Base-by-base conservation (phyloP, 1,284 basidiomycete species). In the Marasmius tenuissimus region DNA sequence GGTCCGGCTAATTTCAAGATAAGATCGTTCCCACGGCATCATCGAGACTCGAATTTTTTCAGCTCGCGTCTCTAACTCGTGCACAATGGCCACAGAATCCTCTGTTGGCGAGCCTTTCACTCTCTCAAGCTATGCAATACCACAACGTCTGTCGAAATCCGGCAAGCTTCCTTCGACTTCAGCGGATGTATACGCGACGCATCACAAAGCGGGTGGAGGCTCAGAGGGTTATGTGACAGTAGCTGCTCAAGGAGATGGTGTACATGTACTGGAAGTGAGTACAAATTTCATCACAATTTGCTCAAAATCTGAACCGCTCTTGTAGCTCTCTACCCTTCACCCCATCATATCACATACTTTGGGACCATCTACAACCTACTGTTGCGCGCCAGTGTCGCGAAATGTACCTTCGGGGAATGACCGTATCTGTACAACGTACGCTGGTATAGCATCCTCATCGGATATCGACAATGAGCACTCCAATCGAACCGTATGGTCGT, bases 221-320 rank as follows among this genome's bases (percentile, higher is more conserved):
- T 68, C 65, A 20, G 58, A 60, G 33, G 81, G 82, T 27, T 81
- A 83, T 76, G 85, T 83, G 39, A 87, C 88, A 1, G 78, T 89
- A 62, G 82, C 87, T 14, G 85, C 81, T 18, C 87, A 89, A 63
- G 82, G 81, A 65, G 88, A 92, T 63, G 91, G 91, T 20, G 75
- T 92, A 50, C 88, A 92, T 73, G 71, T 92, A 55, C 73, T 89
- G 59, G 87, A 92, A 71, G 89, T 91, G 70, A 71, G 85, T 77
- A 57, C 52, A 61, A 51, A 4, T 40, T 48, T 40, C 56, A 61
- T 35, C 40, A 40, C 2, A 39, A 20, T 51, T 35, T 49, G 33
- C 60, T 62, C 63, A 60, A 18, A 61, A 7, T 35, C 35, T 57
- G 42, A 57, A 22, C 37, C 45, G 45, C 45, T 50, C 62, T 59